A percentile compares a stretch with the other conserved stretches of the same genome.
Conservation (phyloP, 2,329 filamentous ascomycete species). For the Venturia oleaginea region DNA sequence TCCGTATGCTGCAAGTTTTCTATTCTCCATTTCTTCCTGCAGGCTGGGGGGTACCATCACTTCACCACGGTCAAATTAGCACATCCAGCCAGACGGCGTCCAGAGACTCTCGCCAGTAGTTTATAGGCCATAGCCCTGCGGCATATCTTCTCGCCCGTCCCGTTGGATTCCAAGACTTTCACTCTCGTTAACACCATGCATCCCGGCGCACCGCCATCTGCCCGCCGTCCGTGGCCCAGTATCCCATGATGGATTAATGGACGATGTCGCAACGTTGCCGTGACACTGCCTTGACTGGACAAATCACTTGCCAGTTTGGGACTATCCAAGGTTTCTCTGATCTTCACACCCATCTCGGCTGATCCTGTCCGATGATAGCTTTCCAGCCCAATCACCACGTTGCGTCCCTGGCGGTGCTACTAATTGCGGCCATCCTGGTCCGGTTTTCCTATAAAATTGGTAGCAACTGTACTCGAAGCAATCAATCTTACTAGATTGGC, state of each 20-base stretch:
- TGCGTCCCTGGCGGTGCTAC: background rate
- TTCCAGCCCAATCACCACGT: background rate
- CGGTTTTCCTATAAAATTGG: background rate
- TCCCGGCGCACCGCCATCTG: background rate
- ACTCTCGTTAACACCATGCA: too few species aligned
- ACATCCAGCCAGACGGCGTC: too few species aligned
- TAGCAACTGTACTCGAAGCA: constrained; percentile 1
- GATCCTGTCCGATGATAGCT: background rate
- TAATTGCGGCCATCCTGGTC: background rate
- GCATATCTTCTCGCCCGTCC: too few species aligned
- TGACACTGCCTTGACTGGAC: background rate
- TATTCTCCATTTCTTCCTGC: too few species aligned
- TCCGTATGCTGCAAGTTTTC: too few species aligned
- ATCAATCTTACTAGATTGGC: constrained; percentile 6
- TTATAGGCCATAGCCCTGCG: too few species aligned
- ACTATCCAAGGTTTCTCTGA: background rate
- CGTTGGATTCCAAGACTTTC: too few species aligned
- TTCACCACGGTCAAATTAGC: too few species aligned
- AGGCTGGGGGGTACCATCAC: too few species aligned
- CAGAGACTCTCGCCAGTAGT: too few species aligned
- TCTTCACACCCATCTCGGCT: background rate
- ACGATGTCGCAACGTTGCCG: background rate
- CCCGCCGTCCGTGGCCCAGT: background rate
- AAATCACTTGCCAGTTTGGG: background rate
- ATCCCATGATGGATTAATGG: background rate